Conservation (phyloP, 441 rosid genomes). For the Adansonia grandidieri region DNA sequence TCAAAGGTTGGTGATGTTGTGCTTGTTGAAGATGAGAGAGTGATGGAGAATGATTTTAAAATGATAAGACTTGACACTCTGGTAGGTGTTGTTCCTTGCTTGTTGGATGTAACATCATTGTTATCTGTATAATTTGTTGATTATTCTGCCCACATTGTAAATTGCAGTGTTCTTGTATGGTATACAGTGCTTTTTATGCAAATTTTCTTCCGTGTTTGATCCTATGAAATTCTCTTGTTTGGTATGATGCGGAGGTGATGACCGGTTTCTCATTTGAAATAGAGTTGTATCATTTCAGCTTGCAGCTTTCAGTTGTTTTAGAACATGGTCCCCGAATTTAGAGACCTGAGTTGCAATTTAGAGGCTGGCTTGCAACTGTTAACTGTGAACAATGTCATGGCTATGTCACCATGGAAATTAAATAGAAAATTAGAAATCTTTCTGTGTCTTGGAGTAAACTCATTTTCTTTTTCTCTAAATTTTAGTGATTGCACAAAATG, state of each 20-base stretch:
- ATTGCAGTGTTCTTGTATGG: neutral
- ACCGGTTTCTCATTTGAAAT: neutral
- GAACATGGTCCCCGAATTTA: neutral
- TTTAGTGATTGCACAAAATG: neutral
- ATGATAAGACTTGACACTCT: constrained; percentile 80
- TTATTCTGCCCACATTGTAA: neutral
- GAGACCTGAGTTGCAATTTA: neutral
- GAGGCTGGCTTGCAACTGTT: neutral
- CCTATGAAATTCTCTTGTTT: neutral
- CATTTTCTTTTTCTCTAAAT: neutral
- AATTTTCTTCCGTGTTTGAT: neutral
- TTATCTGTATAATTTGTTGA: neutral
- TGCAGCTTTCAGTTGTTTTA: constrained; percentile 13
- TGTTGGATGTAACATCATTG: neutral
- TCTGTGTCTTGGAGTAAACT: neutral
- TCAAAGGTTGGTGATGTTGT: constrained; percentile 87
- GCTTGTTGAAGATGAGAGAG: constrained; percentile 71
- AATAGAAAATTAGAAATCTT: neutral
- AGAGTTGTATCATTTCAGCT: neutral
- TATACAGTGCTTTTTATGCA: constrained; percentile 1
- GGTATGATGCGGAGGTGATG: neutral
- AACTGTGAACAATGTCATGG: neutral
- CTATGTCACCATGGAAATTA: neutral
- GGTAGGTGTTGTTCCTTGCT: constrained; percentile 49
- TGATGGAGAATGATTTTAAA: constrained; percentile 57